Evolutionary conservation across 345 rosid species (phyloP).

Genomic region (Eucalyptus cloeziana): DNA sequence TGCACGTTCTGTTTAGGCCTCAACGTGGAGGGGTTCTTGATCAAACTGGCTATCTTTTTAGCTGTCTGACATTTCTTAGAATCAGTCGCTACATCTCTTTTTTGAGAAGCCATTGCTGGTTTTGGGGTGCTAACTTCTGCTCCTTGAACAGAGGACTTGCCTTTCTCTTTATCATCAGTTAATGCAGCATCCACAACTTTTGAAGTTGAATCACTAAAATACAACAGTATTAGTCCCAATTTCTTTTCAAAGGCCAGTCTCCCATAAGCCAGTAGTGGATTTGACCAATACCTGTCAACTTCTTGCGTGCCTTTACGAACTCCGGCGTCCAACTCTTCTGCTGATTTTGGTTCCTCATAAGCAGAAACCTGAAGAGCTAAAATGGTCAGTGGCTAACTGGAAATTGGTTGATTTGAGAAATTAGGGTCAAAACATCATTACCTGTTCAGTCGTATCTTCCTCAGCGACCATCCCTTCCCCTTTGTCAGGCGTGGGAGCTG

Average conservation of each 20-base stretch:
- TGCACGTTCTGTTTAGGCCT: slow-evolving; percentile 32
- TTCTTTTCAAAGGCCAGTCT: neutral
- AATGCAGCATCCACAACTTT: slow-evolving; percentile 1
- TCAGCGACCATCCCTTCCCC: neutral
- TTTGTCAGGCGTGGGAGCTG: neutral
- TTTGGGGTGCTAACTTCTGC: slow-evolving; percentile 4
- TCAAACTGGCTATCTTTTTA: slow-evolving; percentile 39
- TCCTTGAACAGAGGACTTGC: slow-evolving; percentile 2
- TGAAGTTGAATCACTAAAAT: neutral
- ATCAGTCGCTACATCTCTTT: slow-evolving; percentile 5
- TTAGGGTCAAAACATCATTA: neutral
- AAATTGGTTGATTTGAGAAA: neutral
- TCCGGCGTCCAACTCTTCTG: neutral
- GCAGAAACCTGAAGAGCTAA: slow-evolving; percentile 10
- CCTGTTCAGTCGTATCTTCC: neutral
- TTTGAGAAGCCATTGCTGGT: neutral
- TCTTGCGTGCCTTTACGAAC: neutral
- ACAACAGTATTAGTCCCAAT: neutral
- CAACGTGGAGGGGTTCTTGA: slow-evolving; percentile 48
- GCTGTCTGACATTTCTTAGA: slow-evolving; percentile 60
- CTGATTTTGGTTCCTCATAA: neutral
- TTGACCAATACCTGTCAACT: slow-evolving; percentile 23
- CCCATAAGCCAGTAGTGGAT: neutral
- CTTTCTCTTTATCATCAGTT: slow-evolving; percentile 19
- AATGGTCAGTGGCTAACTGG: neutral